phyloP scores from a whole-genome alignment of 129 eudicot species.

The Smallanthus sonchifolius region DNA sequence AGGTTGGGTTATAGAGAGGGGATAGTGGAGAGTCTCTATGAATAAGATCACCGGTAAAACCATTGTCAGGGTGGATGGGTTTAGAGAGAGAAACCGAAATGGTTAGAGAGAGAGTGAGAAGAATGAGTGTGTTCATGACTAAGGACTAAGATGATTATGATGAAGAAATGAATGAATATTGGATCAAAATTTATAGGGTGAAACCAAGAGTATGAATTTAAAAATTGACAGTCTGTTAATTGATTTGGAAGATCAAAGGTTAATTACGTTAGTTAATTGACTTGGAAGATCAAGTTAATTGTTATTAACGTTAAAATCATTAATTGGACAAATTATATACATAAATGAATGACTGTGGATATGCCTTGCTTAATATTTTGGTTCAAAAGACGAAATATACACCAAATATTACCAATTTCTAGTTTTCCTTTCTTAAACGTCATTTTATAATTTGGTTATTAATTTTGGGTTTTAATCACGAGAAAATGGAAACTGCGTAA shows the following conservation, averaged over 20 bases:
- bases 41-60: conserved; percentile 46
- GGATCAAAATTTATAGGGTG: not conserved
- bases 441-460: not conserved
- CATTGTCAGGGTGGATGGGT: not conserved
- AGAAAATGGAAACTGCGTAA: not conserved
- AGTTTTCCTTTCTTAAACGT: not conserved
- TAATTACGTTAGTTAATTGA: conserved; percentile 6
- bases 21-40: conserved; percentile 57
- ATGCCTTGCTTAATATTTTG: not conserved
- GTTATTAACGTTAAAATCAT: not conserved
- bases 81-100: conserved; percentile 16
- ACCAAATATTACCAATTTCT: not conserved
- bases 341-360: not conserved
- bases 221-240: not conserved
- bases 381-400: not conserved
- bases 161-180: not conserved
- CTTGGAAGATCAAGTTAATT: conserved; percentile 14
- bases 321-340: not conserved
- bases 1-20: conserved; percentile 42
- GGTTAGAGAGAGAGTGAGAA: not conserved
- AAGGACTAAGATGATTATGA: conserved; percentile 13
- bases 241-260: conserved; percentile 23
- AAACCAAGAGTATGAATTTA: not conserved
- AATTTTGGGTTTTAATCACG: not conserved
- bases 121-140: not conserved